Evolutionary conservation across 345 rosid species (phyloP).

Genomic region (Lepidium aucheri): DNA sequence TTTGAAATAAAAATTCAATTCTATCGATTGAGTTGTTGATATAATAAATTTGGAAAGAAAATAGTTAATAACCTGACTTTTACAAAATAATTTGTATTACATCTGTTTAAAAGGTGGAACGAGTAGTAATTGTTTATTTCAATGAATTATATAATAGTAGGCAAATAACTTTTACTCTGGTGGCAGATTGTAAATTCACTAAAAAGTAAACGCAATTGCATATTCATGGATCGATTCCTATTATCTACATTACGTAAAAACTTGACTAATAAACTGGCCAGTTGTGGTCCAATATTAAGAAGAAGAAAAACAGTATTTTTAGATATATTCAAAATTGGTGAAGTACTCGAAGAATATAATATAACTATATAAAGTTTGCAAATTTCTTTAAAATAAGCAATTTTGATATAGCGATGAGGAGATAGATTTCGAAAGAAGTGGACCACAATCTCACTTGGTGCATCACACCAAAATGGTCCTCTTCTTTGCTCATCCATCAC

Average conservation of each 20-base stretch:
- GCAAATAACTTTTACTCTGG: too few relatives aligned
- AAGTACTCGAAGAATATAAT: conserved; percentile 2
- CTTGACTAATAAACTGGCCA: too few relatives aligned
- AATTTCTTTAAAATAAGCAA: background rate
- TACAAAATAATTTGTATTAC: too few relatives aligned
- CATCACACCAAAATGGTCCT: conserved; percentile 26
- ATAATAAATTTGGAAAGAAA: background rate
- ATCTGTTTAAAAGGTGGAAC: background rate
- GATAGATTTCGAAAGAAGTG: conserved; percentile 11
- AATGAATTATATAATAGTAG: background rate
- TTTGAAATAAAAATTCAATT: too few relatives aligned
- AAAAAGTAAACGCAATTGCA: too few relatives aligned
- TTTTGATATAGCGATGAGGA: conserved; percentile 6
- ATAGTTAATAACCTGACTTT: too few relatives aligned
- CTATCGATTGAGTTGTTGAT: too few relatives aligned
- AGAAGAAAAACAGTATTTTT: background rate
- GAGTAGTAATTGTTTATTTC: background rate
- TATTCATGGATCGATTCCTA: too few relatives aligned
- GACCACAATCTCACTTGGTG: conserved; percentile 21
- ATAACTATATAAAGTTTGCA: conserved; percentile 3
- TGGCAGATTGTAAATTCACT: too few relatives aligned
- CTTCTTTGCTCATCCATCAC: conserved; percentile 1
- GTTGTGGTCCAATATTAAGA: too few relatives aligned
- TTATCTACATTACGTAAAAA: too few relatives aligned
- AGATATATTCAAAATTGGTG: background rate